Conservation (phyloP, 1,139 yeast species). For the Ogataea hybrid region DNA sequence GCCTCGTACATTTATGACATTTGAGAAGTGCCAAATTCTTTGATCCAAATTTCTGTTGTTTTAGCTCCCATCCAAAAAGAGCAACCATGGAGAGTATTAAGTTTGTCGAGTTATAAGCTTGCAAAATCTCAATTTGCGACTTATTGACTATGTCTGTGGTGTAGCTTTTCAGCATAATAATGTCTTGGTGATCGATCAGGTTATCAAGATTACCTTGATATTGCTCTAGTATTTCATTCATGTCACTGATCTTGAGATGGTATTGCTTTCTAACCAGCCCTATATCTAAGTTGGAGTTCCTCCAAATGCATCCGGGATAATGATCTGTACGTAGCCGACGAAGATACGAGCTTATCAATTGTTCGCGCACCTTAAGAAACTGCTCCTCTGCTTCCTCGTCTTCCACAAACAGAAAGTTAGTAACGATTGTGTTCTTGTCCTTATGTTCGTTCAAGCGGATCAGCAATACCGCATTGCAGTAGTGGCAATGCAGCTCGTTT, state of each 20-base stretch:
- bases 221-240: conserved; percentile 22
- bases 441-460: conserved; percentile 17
- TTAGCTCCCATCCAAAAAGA: conserved; percentile 36
- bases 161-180: conserved; percentile 14
- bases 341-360: conserved; percentile 26
- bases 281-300: conserved; percentile 14
- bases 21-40: conserved; percentile 27
- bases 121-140: conserved; percentile 5
- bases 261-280: conserved; percentile 23
- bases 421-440: conserved; percentile 7
- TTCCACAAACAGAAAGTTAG: conserved; percentile 21
- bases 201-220: conserved; percentile 18
- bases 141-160: conserved; percentile 3
- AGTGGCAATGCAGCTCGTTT: conserved; percentile 31
- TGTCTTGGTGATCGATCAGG: conserved; percentile 17
- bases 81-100: conserved; percentile 22
- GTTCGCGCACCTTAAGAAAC: conserved; percentile 10
- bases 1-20: conserved; percentile 35
- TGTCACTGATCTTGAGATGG: conserved; percentile 26
- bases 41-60: conserved; percentile 29
- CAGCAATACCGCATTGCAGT: conserved; percentile 28
- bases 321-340: conserved; percentile 28
- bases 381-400: conserved; percentile 21
- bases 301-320: conserved; percentile 29
- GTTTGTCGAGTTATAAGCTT: conserved; percentile 9